Evolutionary conservation across 2,329 filamentous ascomycete genomes (phyloP).

Genomic region (Cercospora canescens): DNA sequence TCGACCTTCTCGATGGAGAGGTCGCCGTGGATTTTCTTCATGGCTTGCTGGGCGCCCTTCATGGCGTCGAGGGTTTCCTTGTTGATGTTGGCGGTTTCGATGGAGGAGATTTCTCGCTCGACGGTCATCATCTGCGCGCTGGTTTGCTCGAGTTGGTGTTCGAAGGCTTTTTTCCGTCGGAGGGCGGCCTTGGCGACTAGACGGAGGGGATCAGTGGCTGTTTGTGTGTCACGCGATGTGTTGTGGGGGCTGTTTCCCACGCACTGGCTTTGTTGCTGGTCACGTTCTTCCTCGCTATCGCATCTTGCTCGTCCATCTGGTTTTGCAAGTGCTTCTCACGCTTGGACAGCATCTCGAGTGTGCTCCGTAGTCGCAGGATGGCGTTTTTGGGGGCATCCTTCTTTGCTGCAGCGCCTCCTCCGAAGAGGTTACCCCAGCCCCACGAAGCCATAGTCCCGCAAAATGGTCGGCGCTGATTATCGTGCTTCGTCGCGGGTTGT

Average conservation of each 20-base stretch:
- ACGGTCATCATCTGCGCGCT: slow-evolving; percentile 85
- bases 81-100: slow-evolving; percentile 98
- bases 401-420: slow-evolving; percentile 76
- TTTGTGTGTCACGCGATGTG: background rate
- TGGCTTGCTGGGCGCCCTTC: slow-evolving; percentile 85
- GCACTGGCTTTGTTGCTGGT: slow-evolving; percentile 86
- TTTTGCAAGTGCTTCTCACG: slow-evolving; percentile 86
- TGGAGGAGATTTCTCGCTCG: slow-evolving; percentile 93
- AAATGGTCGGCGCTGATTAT: background rate
- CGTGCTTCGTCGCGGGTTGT: background rate
- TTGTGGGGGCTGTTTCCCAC: slow-evolving; percentile 35
- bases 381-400: slow-evolving; percentile 97
- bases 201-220: background rate
- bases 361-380: slow-evolving; percentile 81
- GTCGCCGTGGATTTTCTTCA: slow-evolving; percentile 89
- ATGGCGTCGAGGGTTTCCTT: slow-evolving; percentile 92
- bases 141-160: slow-evolving; percentile 90
- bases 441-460: slow-evolving; percentile 46
- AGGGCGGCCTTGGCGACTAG: slow-evolving; percentile 87
- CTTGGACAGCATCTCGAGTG: slow-evolving; percentile 98
- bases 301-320: slow-evolving; percentile 91
- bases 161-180: slow-evolving; percentile 90
- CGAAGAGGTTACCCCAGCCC: slow-evolving; percentile 72
- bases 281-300: slow-evolving; percentile 84
- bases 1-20: slow-evolving; percentile 95